Percentiles rank a stretch among this genome's conserved stretches.
phyloP scores from a whole-genome alignment of 768 basidiomycete species.

The Lactarius trivialis region DNA sequence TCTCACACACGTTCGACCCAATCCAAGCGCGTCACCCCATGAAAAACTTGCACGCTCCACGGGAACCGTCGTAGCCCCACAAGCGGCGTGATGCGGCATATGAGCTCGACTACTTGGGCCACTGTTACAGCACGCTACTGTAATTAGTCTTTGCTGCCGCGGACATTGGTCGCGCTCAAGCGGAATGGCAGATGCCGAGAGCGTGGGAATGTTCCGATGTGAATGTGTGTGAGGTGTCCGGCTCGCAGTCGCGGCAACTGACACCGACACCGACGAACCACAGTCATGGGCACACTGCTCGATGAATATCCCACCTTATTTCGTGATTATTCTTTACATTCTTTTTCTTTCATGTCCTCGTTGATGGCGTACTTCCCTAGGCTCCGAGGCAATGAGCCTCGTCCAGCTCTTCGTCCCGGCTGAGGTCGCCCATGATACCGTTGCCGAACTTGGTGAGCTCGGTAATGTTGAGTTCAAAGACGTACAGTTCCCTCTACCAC shows the following conservation, averaged over 20 bases:
- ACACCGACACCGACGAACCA: background rate
- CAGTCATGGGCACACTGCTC: slow-evolving; percentile 31
- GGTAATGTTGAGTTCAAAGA: slow-evolving; percentile 98
- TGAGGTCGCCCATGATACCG: slow-evolving; percentile 96
- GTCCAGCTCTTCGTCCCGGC: slow-evolving; percentile 95
- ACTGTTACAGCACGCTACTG: no score
- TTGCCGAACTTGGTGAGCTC: slow-evolving; percentile 90
- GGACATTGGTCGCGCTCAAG: background rate
- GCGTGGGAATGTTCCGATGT: background rate
- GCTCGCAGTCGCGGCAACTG: background rate
- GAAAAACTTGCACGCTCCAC: background rate
- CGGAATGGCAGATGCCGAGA: background rate
- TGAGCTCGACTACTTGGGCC: no score
- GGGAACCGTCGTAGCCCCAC: background rate
- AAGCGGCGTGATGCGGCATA: no score
- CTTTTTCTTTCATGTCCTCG: background rate
- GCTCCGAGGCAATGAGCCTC: slow-evolving; percentile 97
- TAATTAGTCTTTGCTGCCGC: background rate
- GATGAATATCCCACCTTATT: slow-evolving; percentile 81
- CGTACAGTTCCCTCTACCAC: slow-evolving; percentile 43
- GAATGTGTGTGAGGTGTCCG: no score
- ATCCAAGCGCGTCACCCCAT: no score
- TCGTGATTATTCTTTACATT: slow-evolving; percentile 45
- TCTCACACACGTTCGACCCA: no score
- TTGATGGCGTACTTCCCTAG: slow-evolving; percentile 35